Evolutionary conservation across 176 grass and related monocot genomes (phyloP).

Genomic region (Bromus sterilis): DNA sequence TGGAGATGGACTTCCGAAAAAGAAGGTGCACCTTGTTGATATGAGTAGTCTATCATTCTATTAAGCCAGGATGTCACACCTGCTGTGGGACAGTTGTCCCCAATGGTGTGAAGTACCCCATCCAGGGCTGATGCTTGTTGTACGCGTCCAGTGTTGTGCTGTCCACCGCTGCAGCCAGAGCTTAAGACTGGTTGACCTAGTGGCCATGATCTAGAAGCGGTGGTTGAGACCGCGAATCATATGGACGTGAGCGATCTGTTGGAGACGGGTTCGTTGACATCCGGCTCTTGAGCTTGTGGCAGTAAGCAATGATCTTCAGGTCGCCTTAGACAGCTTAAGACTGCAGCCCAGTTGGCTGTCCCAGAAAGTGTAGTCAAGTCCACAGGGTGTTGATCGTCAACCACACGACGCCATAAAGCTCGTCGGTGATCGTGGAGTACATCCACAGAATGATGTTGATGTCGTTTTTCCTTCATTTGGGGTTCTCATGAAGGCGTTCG

Average conservation of each 20-base stretch:
- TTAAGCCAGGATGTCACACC: too few relatives aligned
- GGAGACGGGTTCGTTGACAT: neutral
- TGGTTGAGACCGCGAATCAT: neutral
- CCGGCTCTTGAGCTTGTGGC: neutral
- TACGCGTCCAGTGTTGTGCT: neutral
- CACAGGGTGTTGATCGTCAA: neutral
- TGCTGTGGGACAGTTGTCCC: neutral
- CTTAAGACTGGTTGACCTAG: too few relatives aligned
- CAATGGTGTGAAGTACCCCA: neutral
- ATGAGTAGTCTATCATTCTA: too few relatives aligned
- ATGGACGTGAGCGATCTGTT: neutral
- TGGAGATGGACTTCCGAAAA: too few relatives aligned
- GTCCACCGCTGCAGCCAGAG: neutral
- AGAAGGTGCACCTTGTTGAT: too few relatives aligned
- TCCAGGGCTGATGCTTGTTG: neutral
- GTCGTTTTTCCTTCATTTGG: neutral
- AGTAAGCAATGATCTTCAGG: neutral
- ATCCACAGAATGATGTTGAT: neutral
- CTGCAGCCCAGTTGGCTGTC: neutral
- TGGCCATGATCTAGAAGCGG: neutral
- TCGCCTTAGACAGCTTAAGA: neutral
- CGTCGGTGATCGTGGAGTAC: neutral
- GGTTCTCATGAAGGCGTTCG: neutral
- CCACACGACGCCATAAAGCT: neutral
- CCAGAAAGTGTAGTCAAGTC: neutral